Base-by-base conservation (phyloP, 371 early-diverging fungal genomes). In the Mucor lusitanicus region DNA sequence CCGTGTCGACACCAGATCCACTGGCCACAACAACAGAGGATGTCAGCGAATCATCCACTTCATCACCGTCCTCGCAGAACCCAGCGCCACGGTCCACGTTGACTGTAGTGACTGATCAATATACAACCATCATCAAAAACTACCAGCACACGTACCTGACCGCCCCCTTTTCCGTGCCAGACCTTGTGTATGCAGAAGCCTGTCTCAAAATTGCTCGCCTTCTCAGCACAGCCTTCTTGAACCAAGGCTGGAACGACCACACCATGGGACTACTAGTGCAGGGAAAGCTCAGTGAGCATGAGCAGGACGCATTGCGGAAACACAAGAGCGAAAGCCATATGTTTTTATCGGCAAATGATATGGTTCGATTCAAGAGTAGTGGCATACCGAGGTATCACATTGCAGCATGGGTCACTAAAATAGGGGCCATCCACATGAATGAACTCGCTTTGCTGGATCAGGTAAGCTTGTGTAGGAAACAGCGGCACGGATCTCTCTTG, bases 401-500 rank as follows among this genome's bases (percentile, higher is more conserved):
- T 57, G 74, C 83, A 17, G 78, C 85, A 58, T 91, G 90, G 90
- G 75, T 86, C 0, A 85, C 85, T 67, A 79, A 81, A 44, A 78
- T 85, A 23, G 86, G 86, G 80, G 71, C 74, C 8, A 72, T 70
- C 8, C 80, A 78, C 21, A 56, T 88, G 21, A 82, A 86, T 67
- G 85, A 85, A 33, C 57, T 91, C 58, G 61, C 81, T 1, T 56
- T 85, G 19, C 60, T 81, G 40, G 90, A 91, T 67, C 89, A 91
- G 78, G 80, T 85, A 73, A 33, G 17, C 8, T 8, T 35, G 37
- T 13, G 1, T 6, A 37, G 1, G 5, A 37, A n/a, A n/a, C n/a
- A n/a, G n/a, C n/a, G n/a, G n/a, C n/a, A n/a, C n/a, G n/a, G n/a
- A n/a, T n/a, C n/a, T n/a, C n/a, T n/a, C n/a, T n/a, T n/a, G 15